phyloP scores from a whole-genome alignment of 139 green algal genomes.

The Marvania coccoides region DNA sequence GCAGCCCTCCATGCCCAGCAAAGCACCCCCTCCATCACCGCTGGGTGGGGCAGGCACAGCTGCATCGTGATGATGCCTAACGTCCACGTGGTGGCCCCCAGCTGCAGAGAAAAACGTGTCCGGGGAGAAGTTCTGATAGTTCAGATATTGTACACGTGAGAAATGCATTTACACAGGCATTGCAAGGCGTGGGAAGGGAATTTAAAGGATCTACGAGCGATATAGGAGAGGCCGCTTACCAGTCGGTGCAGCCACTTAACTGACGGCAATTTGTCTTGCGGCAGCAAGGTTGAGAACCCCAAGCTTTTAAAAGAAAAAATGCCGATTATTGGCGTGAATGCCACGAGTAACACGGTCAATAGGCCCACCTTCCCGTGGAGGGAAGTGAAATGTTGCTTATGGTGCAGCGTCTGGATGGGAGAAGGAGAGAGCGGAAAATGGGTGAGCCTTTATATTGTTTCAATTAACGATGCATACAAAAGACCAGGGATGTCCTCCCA shows the following conservation, averaged over 20 bases:
- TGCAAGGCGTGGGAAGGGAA: no score
- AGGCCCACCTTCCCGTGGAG: constrained; percentile 38
- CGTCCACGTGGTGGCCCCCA: constrained; percentile 36
- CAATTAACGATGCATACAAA: neutral
- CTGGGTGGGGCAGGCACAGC: constrained; percentile 43
- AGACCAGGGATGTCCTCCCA: neutral
- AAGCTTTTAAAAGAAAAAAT: constrained; percentile 42
- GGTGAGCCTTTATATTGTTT: neutral
- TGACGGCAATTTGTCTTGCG: constrained; percentile 27
- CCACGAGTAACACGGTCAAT: constrained; percentile 29
- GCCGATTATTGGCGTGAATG: constrained; percentile 36
- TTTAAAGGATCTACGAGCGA: no score
- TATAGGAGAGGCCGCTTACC: constrained; percentile 17
- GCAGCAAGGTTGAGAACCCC: constrained; percentile 40
- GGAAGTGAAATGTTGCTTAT: constrained; percentile 22
- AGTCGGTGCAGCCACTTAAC: constrained; percentile 47
- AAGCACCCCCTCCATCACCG: constrained; percentile 24
- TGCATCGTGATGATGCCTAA: constrained; percentile 44
- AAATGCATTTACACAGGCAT: no score
- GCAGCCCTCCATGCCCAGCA: constrained; percentile 9
- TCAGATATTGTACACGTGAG: no score
- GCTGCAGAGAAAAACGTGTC: neutral
- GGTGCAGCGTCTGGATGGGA: constrained; percentile 8
- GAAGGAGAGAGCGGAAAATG: neutral
- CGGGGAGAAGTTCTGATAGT: no score